Conservation (phyloP, 352 stramenopile species). For the Thraustochytrium sp. region DNA sequence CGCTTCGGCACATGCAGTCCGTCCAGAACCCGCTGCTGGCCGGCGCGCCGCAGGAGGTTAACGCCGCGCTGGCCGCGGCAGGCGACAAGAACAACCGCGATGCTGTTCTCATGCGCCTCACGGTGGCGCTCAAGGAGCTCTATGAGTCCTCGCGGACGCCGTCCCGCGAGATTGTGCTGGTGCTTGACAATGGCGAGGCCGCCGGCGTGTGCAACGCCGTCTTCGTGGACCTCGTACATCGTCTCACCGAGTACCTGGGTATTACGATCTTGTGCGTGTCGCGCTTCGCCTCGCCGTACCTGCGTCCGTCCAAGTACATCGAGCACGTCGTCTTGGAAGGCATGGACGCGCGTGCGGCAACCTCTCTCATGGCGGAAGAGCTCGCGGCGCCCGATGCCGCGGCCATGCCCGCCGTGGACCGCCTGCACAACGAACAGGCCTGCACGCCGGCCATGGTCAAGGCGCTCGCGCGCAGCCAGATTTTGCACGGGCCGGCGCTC, state of each 20-base stretch:
- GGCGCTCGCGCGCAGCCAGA: not conserved
- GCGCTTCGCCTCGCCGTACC: not conserved
- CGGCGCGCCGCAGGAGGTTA: not conserved
- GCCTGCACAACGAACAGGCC: not conserved
- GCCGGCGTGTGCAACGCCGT: not conserved
- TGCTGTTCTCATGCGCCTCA: not conserved
- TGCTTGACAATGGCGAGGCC: slow-evolving; percentile 9
- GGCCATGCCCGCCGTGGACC: not conserved
- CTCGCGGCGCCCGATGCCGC: no score
- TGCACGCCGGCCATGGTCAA: not conserved
- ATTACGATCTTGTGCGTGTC: not conserved
- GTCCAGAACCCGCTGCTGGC: not conserved
- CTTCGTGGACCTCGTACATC: not conserved
- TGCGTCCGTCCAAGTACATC: not conserved
- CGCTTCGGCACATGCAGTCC: not conserved
- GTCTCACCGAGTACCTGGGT: not conserved
- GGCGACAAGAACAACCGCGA: no score
- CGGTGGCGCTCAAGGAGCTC: not conserved
- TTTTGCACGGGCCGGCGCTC: no score
- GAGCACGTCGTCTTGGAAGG: not conserved
- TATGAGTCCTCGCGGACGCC: not conserved
- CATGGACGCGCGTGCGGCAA: not conserved
- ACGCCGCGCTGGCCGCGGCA: no score
- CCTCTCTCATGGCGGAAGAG: not conserved
- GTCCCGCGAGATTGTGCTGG: not conserved